Conservation (phyloP, 148 eudicot genomes). For the Vaccinium vitisidaea region DNA sequence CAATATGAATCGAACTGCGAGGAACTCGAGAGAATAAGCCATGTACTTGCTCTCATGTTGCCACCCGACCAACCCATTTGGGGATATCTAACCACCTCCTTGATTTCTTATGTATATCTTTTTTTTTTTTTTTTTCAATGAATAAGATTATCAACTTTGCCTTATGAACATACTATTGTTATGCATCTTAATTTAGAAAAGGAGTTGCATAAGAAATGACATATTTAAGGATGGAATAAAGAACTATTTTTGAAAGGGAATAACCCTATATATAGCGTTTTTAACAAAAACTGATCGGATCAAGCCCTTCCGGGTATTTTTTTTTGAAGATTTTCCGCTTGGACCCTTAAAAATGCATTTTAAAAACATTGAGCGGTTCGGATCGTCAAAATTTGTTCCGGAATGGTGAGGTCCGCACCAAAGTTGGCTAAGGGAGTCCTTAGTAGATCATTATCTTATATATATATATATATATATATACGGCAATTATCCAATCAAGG, state of each 20-base stretch:
- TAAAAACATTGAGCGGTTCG: too few species aligned
- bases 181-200: not conserved
- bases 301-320: too few species aligned
- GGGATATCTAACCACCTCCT: not conserved
- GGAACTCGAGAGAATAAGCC: not conserved
- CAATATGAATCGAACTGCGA: not conserved
- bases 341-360: too few species aligned
- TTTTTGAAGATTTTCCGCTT: too few species aligned
- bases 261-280: not conserved
- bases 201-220: not conserved
- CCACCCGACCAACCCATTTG: not conserved
- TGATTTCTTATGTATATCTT: not conserved
- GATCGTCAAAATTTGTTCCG: too few species aligned
- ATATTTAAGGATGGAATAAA: not conserved
- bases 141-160: constrained; percentile 13
- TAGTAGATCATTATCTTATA: too few species aligned
- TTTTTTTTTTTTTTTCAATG: not conserved
- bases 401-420: too few species aligned
- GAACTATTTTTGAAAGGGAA: not conserved
- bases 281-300: too few species aligned
- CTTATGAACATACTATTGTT: not conserved
- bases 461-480: too few species aligned
- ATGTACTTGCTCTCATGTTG: not conserved
- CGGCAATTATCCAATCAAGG: too few species aligned
- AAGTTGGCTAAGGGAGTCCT: too few species aligned